These are phyloP conservation scores for Aspergillus niger DNA, from an alignment of 2,329 filamentous ascomycete genomes.

Conservation along the genomic window DNA sequence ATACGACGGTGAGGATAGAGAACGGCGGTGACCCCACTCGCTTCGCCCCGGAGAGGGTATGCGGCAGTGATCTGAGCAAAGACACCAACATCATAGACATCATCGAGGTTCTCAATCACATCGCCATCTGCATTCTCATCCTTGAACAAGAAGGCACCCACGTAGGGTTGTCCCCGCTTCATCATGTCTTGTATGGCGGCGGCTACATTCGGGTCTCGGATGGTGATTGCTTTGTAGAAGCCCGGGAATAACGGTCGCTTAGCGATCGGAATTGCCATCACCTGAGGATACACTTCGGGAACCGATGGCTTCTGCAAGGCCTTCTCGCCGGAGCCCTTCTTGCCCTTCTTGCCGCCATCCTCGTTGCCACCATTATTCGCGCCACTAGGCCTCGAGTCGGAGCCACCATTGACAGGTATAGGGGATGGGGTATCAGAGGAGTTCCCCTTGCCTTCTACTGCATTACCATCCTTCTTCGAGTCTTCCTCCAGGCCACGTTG, in stretches of 20 bases:
- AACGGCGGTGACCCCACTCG: conserved; percentile 84
- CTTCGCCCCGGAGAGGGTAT: conserved; percentile 81
- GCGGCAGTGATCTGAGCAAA: conserved; percentile 98
- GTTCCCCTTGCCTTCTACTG: conserved; percentile 50
- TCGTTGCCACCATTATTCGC: conserved; percentile 57
- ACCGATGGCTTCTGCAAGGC: conserved; percentile 84
- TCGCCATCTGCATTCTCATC: conserved; percentile 94
- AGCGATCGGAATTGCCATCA: conserved; percentile 94
- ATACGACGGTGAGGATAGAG: conserved; percentile 95
- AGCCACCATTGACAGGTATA: conserved; percentile 39
- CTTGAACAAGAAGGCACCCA: conserved; percentile 95
- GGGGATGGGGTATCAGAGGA: conserved; percentile 50
- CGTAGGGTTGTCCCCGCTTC: conserved; percentile 94
- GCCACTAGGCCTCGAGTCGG: conserved; percentile 56
- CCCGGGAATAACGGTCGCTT: conserved; percentile 93
- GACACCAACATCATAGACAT: conserved; percentile 93
- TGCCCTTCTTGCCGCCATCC: conserved; percentile 69
- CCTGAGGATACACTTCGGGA: conserved; percentile 94
- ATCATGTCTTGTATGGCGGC: conserved; percentile 94
- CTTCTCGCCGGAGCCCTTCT: conserved; percentile 68
- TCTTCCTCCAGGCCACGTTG: conserved; percentile 40
- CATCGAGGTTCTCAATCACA: conserved; percentile 83
- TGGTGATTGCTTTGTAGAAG: conserved; percentile 98
- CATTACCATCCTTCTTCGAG: conserved; percentile 42
- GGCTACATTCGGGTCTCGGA: conserved; percentile 87